Evolutionary conservation across 192 early-diverging fungal genomes (phyloP), one percentile per base, ranked within the genome.

Genomic region (Coemansia sp.): DNA sequence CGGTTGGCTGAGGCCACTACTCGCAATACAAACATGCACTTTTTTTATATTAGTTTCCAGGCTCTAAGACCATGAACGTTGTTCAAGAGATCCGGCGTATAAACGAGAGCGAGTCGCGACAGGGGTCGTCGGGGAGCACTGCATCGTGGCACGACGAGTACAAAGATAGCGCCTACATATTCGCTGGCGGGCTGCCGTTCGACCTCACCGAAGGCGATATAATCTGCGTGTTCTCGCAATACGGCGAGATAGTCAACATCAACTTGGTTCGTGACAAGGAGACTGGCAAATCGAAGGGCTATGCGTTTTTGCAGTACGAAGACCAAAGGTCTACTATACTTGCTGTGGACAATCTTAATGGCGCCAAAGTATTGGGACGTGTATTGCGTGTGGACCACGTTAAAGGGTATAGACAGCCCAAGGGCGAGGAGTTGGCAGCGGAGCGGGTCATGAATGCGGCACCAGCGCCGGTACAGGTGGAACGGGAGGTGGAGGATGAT

Each of bases 301-400:
- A 87, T 80, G 89, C 85, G 6, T 98, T 98, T 72, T 64, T 98
- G 19, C 91, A 93, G 68, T 98, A 95, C 80, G 91, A 95, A 69
- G 95, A 98, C 85, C 95, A 98, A 73, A 75, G 92, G 59, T 91
- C 89, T 61, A 98, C 95, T 4, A 77, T 95, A 1, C 83, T 99
- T 38, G 94, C 95, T 0, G 97, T 99, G 5, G 97, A 99, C 80
- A 99, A 99, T 77, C 86, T 99, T 37, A 95, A 95, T 74, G 95
- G 95, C 7, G 78, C 78, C 45, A 85, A 88, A 50, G 50, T 83
- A 31, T 70, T 83, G 25, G 80, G 76, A 21, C 84, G 92, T 27
- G 84, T 84, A 25, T 37, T 94, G 60, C 88, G 91, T 48, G 92
- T 94, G 0, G 92, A 94, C 74, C 92, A 94, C 69, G 86, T 88